Base-by-base conservation (phyloP, 2,329 filamentous ascomycete species). In the Seiridium unicorne region DNA sequence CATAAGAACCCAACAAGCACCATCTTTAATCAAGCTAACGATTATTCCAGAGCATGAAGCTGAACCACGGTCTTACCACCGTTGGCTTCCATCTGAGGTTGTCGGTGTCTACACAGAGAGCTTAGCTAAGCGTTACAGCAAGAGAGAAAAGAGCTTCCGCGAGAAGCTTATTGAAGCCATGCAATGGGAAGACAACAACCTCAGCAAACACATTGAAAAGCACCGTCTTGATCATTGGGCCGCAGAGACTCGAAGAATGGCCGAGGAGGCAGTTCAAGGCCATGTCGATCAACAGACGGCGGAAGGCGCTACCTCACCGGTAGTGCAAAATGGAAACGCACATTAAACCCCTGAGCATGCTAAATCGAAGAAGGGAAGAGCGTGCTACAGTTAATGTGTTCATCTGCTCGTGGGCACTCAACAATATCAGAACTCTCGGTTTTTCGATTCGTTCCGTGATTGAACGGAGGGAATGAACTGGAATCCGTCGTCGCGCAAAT, bases 111-210 rank as follows among this genome's bases (percentile, higher is more conserved):
- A 84, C 61, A 82, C 84, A 3, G 81, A 89, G 35, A 79, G 83
- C 42, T 79, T 90, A 1, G 86, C 88, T 64, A 78, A 85, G 60
- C 81, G 87, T 56, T 86, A 87, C 76, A 74, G 77, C 69, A 74
- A 79, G 48, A 81, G 88, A 68, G 84, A 89, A 61, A 83, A 87
- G 47, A 83, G 85, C 48, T 83, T 90, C 67, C 83, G 87, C 61
- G 81, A 86, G 60, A 88, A 87, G 60, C 83, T 96, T 61, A 76
- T 89, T 35, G 84, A 87, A 34, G 91, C 92, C 60, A 89, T 95
- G 77, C 80, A 84, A 60, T 81, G 82, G 60, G 93, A 97, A 74
- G 90, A 94, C 69, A 81, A 83, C 62, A 71, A 84, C 9, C 79
- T 97, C 44, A 77, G 80, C 56, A 80, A 82, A 55, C 86, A 86